Base-by-base conservation (phyloP, 2,329 filamentous ascomycete genomes). In the Beauveria bassiana region DNA sequence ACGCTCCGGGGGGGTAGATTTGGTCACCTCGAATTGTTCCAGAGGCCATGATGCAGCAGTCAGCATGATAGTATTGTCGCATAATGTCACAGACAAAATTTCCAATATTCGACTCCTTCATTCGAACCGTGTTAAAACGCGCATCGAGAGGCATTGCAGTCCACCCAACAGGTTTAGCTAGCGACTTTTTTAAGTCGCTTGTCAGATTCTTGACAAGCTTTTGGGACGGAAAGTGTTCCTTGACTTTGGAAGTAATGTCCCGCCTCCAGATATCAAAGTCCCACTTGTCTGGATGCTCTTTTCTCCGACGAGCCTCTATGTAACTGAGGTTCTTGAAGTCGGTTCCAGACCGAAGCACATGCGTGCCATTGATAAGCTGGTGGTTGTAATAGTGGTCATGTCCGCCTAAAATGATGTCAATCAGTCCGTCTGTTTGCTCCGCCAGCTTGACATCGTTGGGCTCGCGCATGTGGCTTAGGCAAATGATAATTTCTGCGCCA, bases 291-390 rank as follows among this genome's bases (percentile, higher is more conserved):
- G 70, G 65, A 20, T 70, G 68, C 69, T 77, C 67, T 1, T 71
- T 62, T 65, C 81, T 85, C 24, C 84, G 80, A 67, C 90, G 84
- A 1, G 85, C 89, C 72, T 96, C 90, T 58, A 97, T 82, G 70
- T 96, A 96, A 70, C 90, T 95, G 40, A 96, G 78, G 71, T 97
- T 90, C 75, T 95, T 96, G 76, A 96, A 97, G 72, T 97, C 93
- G 20, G 87, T 91, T 0, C 93, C 92, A 0, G 90, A 96, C 1
- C 93, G 85, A n/a, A 97, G 78, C 3, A 96, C 84, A 68, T 96
- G 92, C 0, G 85, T 90, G 9, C 87, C 88, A 64, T 93, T 92
- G 72, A 95, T 82, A 61, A 92, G 70, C 60, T 81, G 83, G 74
- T 96, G 91, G 18, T 81, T 82, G 71, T 96, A 96, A 74, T 88